These are phyloP conservation scores for Gossypium gossypioides DNA, from an alignment of 441 rosid species.

Conservation along the genomic window DNA sequence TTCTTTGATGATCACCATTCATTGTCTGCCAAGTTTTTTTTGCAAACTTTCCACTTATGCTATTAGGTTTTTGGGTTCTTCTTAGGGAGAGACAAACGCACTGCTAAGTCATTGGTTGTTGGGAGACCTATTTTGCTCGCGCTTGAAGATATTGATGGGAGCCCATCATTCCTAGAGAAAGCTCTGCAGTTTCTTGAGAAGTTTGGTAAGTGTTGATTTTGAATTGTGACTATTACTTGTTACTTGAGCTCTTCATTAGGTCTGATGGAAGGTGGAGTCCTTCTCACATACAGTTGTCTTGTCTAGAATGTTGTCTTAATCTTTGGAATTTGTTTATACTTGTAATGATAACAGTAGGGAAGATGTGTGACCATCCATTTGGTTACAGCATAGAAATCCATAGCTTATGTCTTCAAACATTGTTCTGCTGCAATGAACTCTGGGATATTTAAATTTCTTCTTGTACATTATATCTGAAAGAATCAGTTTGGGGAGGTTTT, in stretches of 20 bases:
- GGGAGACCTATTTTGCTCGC: constrained; percentile 99
- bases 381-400: background rate
- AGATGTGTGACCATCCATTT: background rate
- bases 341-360: background rate
- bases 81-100: constrained; percentile 84
- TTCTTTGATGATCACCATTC: constrained; percentile 8
- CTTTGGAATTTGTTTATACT: background rate
- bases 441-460: background rate
- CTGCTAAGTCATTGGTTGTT: constrained; percentile 85
- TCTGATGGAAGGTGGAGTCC: constrained; percentile 5
- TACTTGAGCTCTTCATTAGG: constrained; percentile 5
- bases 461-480: background rate
- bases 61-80: constrained; percentile 12
- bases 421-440: background rate
- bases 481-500: background rate
- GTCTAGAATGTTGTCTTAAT: constrained; percentile 4
- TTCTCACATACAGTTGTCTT: background rate
- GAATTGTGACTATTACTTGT: constrained; percentile 11
- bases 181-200: constrained; percentile 92
- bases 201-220: constrained; percentile 53
- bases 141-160: constrained; percentile 96
- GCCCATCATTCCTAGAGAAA: constrained; percentile 99
- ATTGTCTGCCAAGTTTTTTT: constrained; percentile 3
- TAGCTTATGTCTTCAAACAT: background rate
- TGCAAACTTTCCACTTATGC: constrained; percentile 1